Base-by-base conservation (phyloP, 345 rosid species). In the Aquilaria malaccensis region DNA sequence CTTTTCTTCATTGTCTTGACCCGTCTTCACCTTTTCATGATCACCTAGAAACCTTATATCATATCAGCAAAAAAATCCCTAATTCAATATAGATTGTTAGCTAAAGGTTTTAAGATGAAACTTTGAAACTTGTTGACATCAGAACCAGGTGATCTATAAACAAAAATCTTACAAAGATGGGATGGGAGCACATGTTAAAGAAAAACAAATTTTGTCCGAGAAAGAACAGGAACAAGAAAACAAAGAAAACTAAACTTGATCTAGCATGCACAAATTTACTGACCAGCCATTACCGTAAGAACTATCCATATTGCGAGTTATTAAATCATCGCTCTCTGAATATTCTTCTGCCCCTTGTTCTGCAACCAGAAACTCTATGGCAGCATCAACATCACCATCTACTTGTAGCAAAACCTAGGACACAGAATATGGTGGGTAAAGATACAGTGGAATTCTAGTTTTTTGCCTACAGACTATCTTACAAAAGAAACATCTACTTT, bases 361-460 rank as follows among this genome's bases (percentile, higher is more conserved):
- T 45, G 97, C 94, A 67, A 84, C 32, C 66, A 93, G 72, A 66
- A 82, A 87, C 72, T 93, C 97, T 62, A 87, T 79, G 9, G 96
- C 94, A 62, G 91, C 88, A 76, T 85, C 92, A 56, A 81, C 85
- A 76, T 89, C 90, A 55, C 90, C 96, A 52, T 75, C 79, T 58
- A 87, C 94, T 80, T 82, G 84, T 63, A 77, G 64, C 65, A 93
- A 77, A 72, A 83, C 83, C 97, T 93, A 68, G 55, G 59, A 74
- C 30, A 50, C 63, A 58, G 56, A 49, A 61, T 53, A 41, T 61
- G 30, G 14, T 37, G 52, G 59, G 51, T 69, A 71, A 31, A 61
- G 62, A 14, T 51, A 59, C 70, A 66, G 43, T 37, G 2, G 22
- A 22, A 22, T 9, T 37, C 7, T 37, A 37, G 7, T 37, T 37